These are phyloP conservation scores for Lipomyces sp. DNA, from an alignment of 805 yeast genomes.

Conservation along the genomic window DNA sequence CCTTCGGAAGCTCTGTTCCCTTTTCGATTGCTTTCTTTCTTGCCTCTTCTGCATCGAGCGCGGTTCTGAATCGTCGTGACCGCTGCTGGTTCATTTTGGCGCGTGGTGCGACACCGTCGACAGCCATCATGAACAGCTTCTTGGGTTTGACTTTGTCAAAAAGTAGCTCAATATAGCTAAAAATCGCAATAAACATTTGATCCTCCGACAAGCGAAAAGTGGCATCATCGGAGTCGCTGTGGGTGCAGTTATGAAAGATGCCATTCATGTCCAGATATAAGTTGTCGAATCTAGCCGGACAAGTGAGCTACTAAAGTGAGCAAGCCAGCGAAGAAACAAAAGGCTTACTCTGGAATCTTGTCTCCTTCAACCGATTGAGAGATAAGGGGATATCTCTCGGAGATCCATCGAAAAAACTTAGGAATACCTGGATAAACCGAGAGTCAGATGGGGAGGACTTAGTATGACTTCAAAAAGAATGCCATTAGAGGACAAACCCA, in stretches of 20 bases:
- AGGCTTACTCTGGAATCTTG: slow-evolving; percentile 70
- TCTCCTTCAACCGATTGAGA: slow-evolving; percentile 78
- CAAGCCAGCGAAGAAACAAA: not conserved
- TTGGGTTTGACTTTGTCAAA: slow-evolving; percentile 84
- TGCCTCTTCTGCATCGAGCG: slow-evolving; percentile 83
- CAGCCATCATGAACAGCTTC: slow-evolving; percentile 88
- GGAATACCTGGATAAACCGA: slow-evolving; percentile 80
- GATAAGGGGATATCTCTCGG: slow-evolving; percentile 98
- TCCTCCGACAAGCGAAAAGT: slow-evolving; percentile 76
- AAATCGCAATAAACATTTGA: slow-evolving; percentile 87
- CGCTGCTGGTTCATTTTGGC: slow-evolving; percentile 99
- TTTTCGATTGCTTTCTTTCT: slow-evolving; percentile 66
- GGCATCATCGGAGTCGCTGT: slow-evolving; percentile 66
- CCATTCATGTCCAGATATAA: slow-evolving; percentile 97
- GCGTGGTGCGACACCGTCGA: slow-evolving; percentile 98
- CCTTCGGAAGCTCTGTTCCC: slow-evolving; percentile 75
- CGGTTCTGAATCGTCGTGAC: slow-evolving; percentile 91
- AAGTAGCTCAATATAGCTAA: slow-evolving; percentile 89
- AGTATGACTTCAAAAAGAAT: too few species aligned
- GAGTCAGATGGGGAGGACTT: too few species aligned
- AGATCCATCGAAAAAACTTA: slow-evolving; percentile 91
- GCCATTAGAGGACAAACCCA: too few species aligned
- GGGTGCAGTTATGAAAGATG: slow-evolving; percentile 88
- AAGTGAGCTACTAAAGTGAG: not conserved
- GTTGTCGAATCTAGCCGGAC: slow-evolving; percentile 84